Conservation (phyloP, 441 rosid genomes). For the Eutrema salsugineum region DNA sequence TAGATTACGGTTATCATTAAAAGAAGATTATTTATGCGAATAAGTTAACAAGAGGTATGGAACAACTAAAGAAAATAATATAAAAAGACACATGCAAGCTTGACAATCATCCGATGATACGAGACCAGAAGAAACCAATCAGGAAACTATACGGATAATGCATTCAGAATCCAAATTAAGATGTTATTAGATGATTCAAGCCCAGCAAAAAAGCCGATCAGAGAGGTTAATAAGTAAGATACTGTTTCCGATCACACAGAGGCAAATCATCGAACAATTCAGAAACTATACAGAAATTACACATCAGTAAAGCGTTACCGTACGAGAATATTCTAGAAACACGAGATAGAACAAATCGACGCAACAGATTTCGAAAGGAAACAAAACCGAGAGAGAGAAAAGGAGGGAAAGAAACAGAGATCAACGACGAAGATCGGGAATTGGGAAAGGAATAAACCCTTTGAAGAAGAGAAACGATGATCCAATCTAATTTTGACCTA, state of each 20-base stretch:
- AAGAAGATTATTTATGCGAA: not conserved
- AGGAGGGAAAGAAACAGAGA: not conserved
- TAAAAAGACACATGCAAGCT: not conserved
- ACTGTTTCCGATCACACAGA: not conserved
- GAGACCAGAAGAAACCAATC: not conserved
- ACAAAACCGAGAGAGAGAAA: not conserved
- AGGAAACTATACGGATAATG: not conserved
- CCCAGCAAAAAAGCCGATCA: not conserved
- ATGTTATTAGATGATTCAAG: not conserved
- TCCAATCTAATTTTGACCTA: constrained; percentile 10
- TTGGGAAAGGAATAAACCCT: not conserved
- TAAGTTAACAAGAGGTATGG: not conserved
- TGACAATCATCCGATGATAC: not conserved
- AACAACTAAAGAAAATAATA: not conserved
- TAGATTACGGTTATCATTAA: not conserved
- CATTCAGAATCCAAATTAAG: not conserved
- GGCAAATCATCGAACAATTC: constrained; percentile 4
- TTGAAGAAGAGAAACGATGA: not conserved
- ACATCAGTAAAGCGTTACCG: not conserved
- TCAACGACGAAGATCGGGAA: constrained; percentile 7
- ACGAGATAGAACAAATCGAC: not conserved
- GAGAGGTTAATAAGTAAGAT: not conserved
- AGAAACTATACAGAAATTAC: not conserved
- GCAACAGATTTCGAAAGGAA: not conserved
- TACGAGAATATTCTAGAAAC: not conserved